Evolutionary conservation across 148 eudicot genomes (phyloP).

Genomic region (Simmondsia chinensis): DNA sequence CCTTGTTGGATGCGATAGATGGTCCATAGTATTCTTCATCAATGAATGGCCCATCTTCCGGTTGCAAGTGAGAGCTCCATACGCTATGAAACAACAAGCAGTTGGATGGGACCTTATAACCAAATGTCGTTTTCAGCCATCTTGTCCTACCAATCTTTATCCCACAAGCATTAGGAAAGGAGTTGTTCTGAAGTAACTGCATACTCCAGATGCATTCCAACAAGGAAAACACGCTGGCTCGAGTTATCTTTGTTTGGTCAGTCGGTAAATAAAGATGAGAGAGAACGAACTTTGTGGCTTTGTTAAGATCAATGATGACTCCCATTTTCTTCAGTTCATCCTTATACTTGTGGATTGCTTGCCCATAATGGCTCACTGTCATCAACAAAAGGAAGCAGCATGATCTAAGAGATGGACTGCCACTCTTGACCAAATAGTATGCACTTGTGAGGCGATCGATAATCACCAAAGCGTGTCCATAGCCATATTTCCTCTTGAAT

Average conservation of each 20-base stretch:
- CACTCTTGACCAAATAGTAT: conserved; percentile 29
- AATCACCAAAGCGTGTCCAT: conserved; percentile 30
- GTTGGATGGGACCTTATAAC: conserved; percentile 23
- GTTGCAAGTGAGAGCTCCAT: conserved; percentile 15
- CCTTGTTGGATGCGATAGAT: conserved; percentile 10
- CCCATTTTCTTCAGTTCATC: conserved; percentile 22
- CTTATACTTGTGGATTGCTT: conserved; percentile 14
- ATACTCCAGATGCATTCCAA: conserved; percentile 15
- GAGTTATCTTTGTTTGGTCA: conserved; percentile 15
- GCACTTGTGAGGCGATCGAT: conserved; percentile 25
- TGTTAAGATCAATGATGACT: conserved; percentile 19
- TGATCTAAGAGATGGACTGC: conserved; percentile 24
- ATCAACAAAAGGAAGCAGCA: conserved; percentile 36
- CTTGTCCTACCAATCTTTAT: conserved; percentile 2
- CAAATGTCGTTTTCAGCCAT: conserved; percentile 34
- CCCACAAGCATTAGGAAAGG: conserved; percentile 3
- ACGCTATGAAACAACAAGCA: conserved; percentile 20
- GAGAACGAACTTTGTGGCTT: conserved; percentile 22
- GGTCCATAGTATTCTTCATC: conserved; percentile 37
- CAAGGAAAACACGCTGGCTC: conserved; percentile 18
- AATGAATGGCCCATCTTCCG: conserved; percentile 36
- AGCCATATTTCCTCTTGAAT: conserved; percentile 28
- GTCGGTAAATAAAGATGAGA: conserved; percentile 18
- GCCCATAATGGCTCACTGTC: conserved; percentile 26
- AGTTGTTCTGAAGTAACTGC: neutral